Evolutionary conservation across 139 green algal genomes (phyloP).

Genomic region (Tetradesmus obliquus): DNA sequence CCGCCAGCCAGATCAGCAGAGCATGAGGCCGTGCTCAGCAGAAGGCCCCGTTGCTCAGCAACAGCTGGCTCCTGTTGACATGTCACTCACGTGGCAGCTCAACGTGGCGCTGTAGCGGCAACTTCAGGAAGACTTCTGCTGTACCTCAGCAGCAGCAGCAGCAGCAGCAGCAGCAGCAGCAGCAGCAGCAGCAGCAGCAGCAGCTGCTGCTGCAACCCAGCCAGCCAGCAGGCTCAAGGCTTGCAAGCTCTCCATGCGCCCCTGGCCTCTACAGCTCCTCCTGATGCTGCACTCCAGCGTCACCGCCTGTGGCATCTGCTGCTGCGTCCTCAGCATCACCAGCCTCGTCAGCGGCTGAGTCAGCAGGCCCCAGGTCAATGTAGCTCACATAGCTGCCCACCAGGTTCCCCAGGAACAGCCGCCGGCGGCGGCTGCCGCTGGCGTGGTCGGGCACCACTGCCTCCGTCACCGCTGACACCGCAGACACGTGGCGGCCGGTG

Average conservation of each 20-base stretch:
- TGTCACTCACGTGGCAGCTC: no score
- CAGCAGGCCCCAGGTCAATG: slow-evolving; percentile 8
- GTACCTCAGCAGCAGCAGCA: no score
- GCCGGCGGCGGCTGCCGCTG: not conserved
- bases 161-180: no score
- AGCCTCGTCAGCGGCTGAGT: not conserved
- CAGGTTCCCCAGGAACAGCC: slow-evolving; percentile 66
- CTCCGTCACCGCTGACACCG: slow-evolving; percentile 54
- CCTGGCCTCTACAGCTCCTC: not conserved
- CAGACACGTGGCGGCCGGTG: slow-evolving; percentile 39
- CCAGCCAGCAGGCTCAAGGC: no score
- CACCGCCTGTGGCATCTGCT: not conserved
- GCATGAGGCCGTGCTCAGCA: no score
- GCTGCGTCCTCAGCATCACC: not conserved
- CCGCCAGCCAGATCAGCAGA: no score
- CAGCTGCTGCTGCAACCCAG: not conserved
- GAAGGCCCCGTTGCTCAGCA: no score
- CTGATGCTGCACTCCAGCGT: not conserved
- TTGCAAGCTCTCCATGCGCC: no score
- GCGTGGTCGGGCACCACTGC: not conserved
- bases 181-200: no score
- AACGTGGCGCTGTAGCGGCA: no score
- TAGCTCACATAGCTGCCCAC: slow-evolving; percentile 33
- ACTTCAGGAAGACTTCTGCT: no score
- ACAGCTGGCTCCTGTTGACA: no score